Percentiles rank a stretch among this genome's conserved stretches.
Conservation (phyloP, 2,329 filamentous ascomycete species). For the Hymenoscyphus albidus region DNA sequence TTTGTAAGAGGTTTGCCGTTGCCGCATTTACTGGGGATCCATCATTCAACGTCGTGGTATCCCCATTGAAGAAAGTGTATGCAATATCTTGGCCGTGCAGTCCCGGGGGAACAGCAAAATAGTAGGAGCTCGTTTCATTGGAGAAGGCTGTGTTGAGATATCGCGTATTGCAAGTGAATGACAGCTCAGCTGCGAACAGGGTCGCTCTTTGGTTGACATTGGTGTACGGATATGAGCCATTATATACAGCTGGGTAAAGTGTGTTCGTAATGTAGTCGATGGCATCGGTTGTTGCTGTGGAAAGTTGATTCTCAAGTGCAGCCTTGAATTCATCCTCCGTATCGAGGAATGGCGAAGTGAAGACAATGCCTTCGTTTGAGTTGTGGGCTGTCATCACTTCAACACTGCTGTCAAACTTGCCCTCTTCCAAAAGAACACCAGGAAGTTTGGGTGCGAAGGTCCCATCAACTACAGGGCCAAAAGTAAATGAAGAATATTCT, state of each 20-base stretch:
- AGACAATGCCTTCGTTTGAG: conserved; percentile 15
- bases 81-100: conserved; percentile 50
- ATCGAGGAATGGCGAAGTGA: conserved; percentile 29
- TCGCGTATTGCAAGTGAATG: conserved; percentile 50
- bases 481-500: conserved; percentile 23
- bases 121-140: conserved; percentile 48
- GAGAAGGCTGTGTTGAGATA: conserved; percentile 45
- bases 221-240: conserved; percentile 43
- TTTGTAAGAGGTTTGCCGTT: conserved; percentile 37
- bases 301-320: conserved; percentile 19
- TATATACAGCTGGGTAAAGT: conserved; percentile 48
- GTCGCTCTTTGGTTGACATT: conserved; percentile 41
- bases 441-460: conserved; percentile 45
- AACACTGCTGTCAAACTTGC: conserved; percentile 40
- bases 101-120: conserved; percentile 49
- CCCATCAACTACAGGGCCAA: conserved; percentile 46
- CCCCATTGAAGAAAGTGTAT: conserved; percentile 50
- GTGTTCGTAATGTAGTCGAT: conserved; percentile 38
- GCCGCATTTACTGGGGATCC: conserved; percentile 30
- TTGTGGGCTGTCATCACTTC: conserved; percentile 13
- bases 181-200: conserved; percentile 41
- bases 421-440: conserved; percentile 41
- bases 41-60: conserved; percentile 25
- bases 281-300: conserved; percentile 19
- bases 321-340: conserved; percentile 17